Evolutionary conservation across 2,329 filamentous ascomycete species (phyloP), one percentile per base, ranked within the genome.

Genomic region (Xenoacremonium recifei): DNA sequence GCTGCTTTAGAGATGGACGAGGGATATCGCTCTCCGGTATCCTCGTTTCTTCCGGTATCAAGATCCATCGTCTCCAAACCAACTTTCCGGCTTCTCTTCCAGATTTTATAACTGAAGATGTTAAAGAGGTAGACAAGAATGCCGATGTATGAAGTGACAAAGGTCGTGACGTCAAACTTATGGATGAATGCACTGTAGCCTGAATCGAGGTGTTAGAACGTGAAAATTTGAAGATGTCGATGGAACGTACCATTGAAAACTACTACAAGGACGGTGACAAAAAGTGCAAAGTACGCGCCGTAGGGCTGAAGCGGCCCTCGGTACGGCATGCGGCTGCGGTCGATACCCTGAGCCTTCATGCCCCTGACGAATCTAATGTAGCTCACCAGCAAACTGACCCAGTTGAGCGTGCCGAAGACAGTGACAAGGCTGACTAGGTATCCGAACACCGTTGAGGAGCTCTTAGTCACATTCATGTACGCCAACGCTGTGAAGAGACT

Each of bases 351-450:
- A 9, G 9, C 13, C 9, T 13, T 7, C 13, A 7, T 7, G 23
- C 9, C 23, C 13, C 23, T 7, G 23, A 27, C 23, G 13, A 27
- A 27, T 13, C 13, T 27, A 13, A 44, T 5, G 12, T 47, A 37
- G 3, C 25, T 44, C 18, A 37, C 23, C 3, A 47, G 37, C 6
- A 47, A 29, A 18, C 33, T 40, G 15, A 40, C 31, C 44, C 40
- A 47, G 23, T 39, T 44, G 15, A 47, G 18, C 3, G 34, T 35
- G n/a, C 44, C 40, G 7, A 47, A 44, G 3, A 44, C 37, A 13
- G 44, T 47, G 5, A 47, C 44, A 6, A 47, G 37, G 29, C 37
- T 47, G 29, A 47, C 40, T 2, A 47, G 20, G 25, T 47, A 47
- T 4, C 36, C 23, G 16, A 47, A 47, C 6, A 47, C 37, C 6